These are phyloP conservation scores for Aspergillus egyptiacus DNA, from an alignment of 495 filamentous ascomycete genomes.

Conservation along the genomic window DNA sequence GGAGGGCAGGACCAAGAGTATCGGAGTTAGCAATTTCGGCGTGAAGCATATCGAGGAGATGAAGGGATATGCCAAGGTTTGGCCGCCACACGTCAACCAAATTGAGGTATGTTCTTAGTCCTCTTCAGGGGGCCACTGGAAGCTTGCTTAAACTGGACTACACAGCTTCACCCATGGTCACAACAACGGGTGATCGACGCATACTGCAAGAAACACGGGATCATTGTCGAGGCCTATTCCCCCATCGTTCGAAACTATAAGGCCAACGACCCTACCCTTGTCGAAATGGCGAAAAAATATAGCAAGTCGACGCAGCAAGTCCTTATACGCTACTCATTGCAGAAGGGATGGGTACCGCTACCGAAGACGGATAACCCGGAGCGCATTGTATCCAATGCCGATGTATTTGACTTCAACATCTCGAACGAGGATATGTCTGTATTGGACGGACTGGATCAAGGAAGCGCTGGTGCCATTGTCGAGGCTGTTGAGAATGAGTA, in stretches of 20 bases:
- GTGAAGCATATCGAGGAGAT: constrained; percentile 56
- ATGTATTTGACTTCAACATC: constrained; percentile 62
- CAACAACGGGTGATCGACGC: constrained; percentile 55
- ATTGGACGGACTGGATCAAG: constrained; percentile 64
- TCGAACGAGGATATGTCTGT: constrained; percentile 54
- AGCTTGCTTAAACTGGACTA: constrained; percentile 5
- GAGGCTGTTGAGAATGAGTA: constrained; percentile 46
- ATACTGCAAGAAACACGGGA: constrained; percentile 57
- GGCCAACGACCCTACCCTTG: constrained; percentile 49
- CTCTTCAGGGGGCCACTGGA: not conserved
- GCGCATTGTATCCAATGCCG: constrained; percentile 58
- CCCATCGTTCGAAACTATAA: constrained; percentile 60
- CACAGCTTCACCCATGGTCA: constrained; percentile 60
- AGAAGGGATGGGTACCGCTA: constrained; percentile 67
- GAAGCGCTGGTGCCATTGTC: constrained; percentile 45
- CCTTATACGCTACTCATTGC: constrained; percentile 51
- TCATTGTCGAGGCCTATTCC: constrained; percentile 61
- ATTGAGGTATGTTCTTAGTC: constrained; percentile 47
- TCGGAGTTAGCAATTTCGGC: constrained; percentile 69
- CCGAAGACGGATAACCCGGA: constrained; percentile 64
- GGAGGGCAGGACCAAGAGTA: constrained; percentile 53
- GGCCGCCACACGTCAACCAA: constrained; percentile 65
- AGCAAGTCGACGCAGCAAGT: constrained; percentile 46
- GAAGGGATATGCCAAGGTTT: constrained; percentile 54
- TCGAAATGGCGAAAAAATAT: constrained; percentile 48